Evolutionary conservation across 2,329 filamentous ascomycete species (phyloP), one percentile per base, ranked within the genome.

Genomic region (Tolypocladium pustulatum): DNA sequence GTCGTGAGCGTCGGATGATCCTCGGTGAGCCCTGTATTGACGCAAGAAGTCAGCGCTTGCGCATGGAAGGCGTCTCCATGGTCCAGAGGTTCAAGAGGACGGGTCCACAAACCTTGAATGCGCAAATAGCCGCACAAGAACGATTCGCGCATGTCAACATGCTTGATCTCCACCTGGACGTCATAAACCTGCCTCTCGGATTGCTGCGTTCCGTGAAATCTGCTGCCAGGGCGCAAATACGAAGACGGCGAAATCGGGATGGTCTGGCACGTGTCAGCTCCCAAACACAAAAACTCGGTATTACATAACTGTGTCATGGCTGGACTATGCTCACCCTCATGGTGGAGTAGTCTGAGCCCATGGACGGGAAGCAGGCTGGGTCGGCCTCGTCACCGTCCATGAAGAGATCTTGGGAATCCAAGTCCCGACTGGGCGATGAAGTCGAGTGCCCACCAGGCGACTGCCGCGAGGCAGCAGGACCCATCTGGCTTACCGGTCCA

Each of bases 1-100:
- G 94, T 99, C 10, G 93, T 97, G 56, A 99, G 79, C n/a, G 92
- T 97, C 15, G 93, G 93, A 71, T 97, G 93, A 73, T 97, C 92
- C 70, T 95, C 89, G 0, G 94, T 97, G 20, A 99, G 79, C 57
- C 92, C 92, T 97, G 65, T 62, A 10, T n/a, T 13, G 15, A 52
- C 17, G 49, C 20, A 12, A 15, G 25, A 38, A 27, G 53, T 32
- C 30, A 36, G 27, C 32, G 15, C 4, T 30, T 17, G 13, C 40
- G 34, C 25, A 9, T 13, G n/a, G 37, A 15, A 27, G 32, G 12
- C 46, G 56, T 57, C 36, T 20, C 41, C n/a, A n/a, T n/a, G n/a
- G n/a, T n/a, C n/a, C n/a, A n/a, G 51, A 41, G 27, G 36, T 49
- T 58, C 20, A 25, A n/a, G 32, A 46, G 15, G 32, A 46, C 57